phyloP scores from a whole-genome alignment of 495 filamentous ascomycete species.

The Penicillium diatomitis region DNA sequence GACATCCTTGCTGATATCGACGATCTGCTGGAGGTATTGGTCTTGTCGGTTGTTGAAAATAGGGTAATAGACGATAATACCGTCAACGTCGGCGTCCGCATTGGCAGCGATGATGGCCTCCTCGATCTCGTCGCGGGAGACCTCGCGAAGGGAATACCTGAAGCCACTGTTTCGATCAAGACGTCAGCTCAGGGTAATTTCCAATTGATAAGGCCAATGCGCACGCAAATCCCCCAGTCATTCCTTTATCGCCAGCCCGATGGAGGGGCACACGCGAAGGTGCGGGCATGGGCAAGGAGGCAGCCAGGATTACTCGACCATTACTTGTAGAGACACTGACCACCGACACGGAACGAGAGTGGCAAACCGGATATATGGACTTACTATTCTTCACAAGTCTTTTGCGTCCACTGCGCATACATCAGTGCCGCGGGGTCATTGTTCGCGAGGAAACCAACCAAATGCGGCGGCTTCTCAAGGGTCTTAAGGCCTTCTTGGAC shows the following conservation, averaged over 20 bases:
- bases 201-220: neutral
- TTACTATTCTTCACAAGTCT: conserved; percentile 92
- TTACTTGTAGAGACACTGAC: too few species aligned
- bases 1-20: conserved; percentile 82
- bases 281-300: too few species aligned
- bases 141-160: conserved; percentile 69
- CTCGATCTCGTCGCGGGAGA: conserved; percentile 81
- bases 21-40: conserved; percentile 91
- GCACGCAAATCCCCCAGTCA: neutral
- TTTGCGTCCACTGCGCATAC: conserved; percentile 96
- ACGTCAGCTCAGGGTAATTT: neutral
- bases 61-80: conserved; percentile 97
- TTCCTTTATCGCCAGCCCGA: neutral
- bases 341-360: neutral
- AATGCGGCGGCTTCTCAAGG: conserved; percentile 58
- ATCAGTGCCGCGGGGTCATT: conserved; percentile 80
- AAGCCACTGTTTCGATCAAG: conserved; percentile 57
- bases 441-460: conserved; percentile 90
- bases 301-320: too few species aligned
- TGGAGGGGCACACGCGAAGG: conserved; percentile 17
- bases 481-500: conserved; percentile 61
- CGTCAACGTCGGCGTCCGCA: conserved; percentile 64
- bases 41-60: conserved; percentile 87
- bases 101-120: conserved; percentile 78
- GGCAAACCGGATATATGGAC: conserved; percentile 19